Base-by-base conservation (phyloP, 306 rosid species). In the Medicago lupulina region DNA sequence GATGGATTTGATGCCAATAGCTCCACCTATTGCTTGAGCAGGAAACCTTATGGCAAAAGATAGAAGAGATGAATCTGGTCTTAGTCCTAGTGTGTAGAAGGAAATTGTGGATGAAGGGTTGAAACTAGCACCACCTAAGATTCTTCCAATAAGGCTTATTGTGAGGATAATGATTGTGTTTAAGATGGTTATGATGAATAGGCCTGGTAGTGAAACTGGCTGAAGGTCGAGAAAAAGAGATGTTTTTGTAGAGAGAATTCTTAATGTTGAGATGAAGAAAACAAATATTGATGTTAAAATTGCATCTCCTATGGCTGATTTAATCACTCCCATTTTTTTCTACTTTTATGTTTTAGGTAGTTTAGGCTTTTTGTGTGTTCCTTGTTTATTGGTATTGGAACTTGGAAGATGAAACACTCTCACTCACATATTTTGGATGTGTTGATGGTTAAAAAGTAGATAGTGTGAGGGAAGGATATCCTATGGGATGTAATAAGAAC, bases 171-270 rank as follows among this genome's bases (percentile, higher is more conserved):
- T 57, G 13, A 67, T 76, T 12, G 89, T 19, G 83, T 74, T 80
- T 8, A 84, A 8, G 31, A 80, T 17, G 54, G 87, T 88, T 58
- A 76, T 70, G 64, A 87, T 85, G 84, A 91, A 74, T 7, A 84
- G 65, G 18, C 82, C 80, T 13, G 66, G 21, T 11, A 81, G 61
- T 50, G 89, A 70, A 15, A 54, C 2, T 0, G 87, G 79, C 51
- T 83, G 74, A 28, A 85, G 53, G 1, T 88, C 83, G 21, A 88
- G 78, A 21, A 73, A 72, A 4, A 76, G 4, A 1, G 88, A 28
- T 17, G 83, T 66, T 72, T 80, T 59, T 2, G 71, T 3, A 2
- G 87, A 66, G 17, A 85, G 68, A 34, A 88, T 70, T 19, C 86
- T 74, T 8, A 83, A 67, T 6, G 79, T 46, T 41, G 88, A 86